Evolutionary conservation across 352 stramenopile genomes (phyloP).

Genomic region (Thraustotheca clavata): DNA sequence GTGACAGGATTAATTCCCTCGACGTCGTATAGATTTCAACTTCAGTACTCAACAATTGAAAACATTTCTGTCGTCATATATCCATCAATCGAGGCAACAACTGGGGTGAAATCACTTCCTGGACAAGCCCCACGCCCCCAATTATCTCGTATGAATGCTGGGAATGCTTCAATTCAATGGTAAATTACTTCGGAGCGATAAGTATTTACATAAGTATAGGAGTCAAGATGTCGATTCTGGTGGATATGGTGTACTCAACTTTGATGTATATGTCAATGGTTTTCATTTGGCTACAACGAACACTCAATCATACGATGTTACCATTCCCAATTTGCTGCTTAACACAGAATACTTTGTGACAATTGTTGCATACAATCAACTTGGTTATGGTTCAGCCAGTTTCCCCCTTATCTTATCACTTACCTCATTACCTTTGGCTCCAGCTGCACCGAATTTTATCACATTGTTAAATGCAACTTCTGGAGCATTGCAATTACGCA

Average conservation of each 20-base stretch:
- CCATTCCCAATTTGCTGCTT: neutral
- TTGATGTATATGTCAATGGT: neutral
- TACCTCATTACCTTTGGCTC: neutral
- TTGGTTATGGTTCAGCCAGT: neutral
- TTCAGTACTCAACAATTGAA: neutral
- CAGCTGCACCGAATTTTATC: neutral
- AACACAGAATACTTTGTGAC: neutral
- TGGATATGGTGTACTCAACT: neutral
- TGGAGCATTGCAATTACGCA: neutral
- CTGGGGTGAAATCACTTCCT: neutral
- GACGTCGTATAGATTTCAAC: neutral
- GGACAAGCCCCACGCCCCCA: neutral
- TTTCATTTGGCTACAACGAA: neutral
- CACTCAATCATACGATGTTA: neutral
- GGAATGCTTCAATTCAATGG: neutral
- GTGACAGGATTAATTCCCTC: neutral
- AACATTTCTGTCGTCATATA: neutral
- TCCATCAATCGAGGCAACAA: neutral
- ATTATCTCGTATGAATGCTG: neutral
- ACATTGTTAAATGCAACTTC: neutral
- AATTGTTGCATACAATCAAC: neutral
- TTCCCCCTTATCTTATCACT: neutral
- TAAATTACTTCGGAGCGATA: neutral
- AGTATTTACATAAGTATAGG: neutral
- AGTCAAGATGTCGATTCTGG: neutral